phyloP scores from a whole-genome alignment of 2,329 filamentous ascomycete genomes.

The Passalora sequoiae region DNA sequence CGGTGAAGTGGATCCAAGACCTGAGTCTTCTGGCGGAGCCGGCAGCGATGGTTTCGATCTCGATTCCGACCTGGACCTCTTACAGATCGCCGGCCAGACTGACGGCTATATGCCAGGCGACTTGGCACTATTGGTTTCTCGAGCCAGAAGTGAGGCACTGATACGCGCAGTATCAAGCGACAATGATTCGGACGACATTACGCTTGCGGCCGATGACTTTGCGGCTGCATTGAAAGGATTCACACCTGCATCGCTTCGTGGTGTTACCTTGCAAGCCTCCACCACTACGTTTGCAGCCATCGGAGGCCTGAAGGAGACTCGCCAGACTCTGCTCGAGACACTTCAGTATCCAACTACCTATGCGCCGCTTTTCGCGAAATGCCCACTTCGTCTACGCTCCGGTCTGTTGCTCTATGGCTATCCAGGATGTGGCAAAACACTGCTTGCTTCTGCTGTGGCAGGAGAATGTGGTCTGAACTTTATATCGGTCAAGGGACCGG shows the following conservation, averaged over 20 bases:
- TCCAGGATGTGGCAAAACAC: constrained; percentile 92
- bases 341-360: constrained; percentile 97
- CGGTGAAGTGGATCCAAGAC: constrained; percentile 38
- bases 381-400: constrained; percentile 87
- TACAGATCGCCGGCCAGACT: constrained; percentile 87
- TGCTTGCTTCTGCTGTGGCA: constrained; percentile 92
- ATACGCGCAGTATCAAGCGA: constrained; percentile 65
- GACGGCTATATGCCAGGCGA: constrained; percentile 99
- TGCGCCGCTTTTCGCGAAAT: constrained; percentile 94
- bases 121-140: constrained; percentile 74
- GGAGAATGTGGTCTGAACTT: constrained; percentile 98
- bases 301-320: constrained; percentile 78
- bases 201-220: constrained; percentile 71
- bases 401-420: constrained; percentile 91
- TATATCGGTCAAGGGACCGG: constrained; percentile 95
- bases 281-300: constrained; percentile 91
- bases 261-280: constrained; percentile 88
- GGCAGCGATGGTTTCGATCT: constrained; percentile 58
- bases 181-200: constrained; percentile 50
- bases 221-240: constrained; percentile 81
- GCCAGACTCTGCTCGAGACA: constrained; percentile 88
- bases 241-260: constrained; percentile 87
- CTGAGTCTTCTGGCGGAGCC: constrained; percentile 39
- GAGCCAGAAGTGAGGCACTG: constrained; percentile 85
- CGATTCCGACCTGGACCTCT: constrained; percentile 74